Percentiles rank a stretch among this genome's conserved stretches.
Evolutionary conservation across 768 basidiomycete species (phyloP).

Genomic region (Pisolithus tinctorius): DNA sequence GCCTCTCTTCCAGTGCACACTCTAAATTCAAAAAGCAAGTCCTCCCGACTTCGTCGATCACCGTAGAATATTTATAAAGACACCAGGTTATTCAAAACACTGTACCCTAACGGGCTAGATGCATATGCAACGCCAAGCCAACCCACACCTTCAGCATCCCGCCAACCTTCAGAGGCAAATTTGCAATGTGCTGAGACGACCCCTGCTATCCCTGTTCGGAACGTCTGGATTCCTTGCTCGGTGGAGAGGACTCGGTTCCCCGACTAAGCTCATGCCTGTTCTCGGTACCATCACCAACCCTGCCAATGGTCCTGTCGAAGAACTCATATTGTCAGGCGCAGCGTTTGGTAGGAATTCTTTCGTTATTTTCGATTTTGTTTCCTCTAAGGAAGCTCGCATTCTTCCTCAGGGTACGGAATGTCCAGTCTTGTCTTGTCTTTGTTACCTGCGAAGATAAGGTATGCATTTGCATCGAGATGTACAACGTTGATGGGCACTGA

Average conservation of each 20-base stretch:
- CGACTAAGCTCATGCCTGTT: constrained; percentile 6
- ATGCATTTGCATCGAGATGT: constrained; percentile 10
- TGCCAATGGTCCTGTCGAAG: constrained; percentile 56
- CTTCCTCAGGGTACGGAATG: constrained; percentile 43
- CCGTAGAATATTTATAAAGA: not conserved
- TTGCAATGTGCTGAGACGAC: constrained; percentile 10
- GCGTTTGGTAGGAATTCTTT: constrained; percentile 56
- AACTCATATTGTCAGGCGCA: constrained; percentile 65
- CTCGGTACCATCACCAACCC: constrained; percentile 16
- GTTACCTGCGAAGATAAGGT: constrained; percentile 70
- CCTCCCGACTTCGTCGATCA: not conserved
- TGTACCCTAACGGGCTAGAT: constrained; percentile 58
- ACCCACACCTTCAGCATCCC: constrained; percentile 29
- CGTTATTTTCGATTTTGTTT: not conserved
- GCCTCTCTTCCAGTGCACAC: constrained; percentile 45
- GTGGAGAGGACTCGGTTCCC: constrained; percentile 23
- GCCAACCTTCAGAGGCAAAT: constrained; percentile 24
- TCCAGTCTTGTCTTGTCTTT: constrained; percentile 80
- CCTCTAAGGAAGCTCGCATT: not conserved
- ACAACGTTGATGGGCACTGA: too few relatives aligned
- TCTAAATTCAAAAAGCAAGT: constrained; percentile 66
- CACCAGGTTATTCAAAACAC: constrained; percentile 53
- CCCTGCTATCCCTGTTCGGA: constrained; percentile 9
- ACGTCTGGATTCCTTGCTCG: constrained; percentile 33
- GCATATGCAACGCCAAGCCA: constrained; percentile 32